Evolutionary conservation across 768 basidiomycete species (phyloP), one percentile per base, ranked within the genome.

Genomic region (Dentipellis sp.): DNA sequence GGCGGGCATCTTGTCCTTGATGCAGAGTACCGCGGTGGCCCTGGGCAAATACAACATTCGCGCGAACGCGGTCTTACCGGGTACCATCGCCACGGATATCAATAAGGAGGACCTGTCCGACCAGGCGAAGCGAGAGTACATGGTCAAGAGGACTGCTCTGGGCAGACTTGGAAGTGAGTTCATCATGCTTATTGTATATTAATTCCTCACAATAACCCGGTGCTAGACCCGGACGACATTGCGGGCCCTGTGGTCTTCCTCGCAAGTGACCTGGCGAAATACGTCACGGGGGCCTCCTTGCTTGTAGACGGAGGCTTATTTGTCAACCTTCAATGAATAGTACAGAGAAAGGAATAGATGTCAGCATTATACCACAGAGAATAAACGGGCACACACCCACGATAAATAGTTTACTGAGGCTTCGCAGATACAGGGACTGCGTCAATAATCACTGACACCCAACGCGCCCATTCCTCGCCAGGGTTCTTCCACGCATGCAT

Each of bases 1-100:
- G 65, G 88, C 88, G 2, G 86, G 84, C 1, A 81, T 90, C 52
- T 77, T 86, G 46, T 84, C 82, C 29, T 68, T 91, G 60, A 91
- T 89, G 87, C 85, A 89, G 68, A 84, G 82, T 58, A 85, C 83
- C 62, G 86, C 88, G 4, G 80, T 88, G 45, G 86, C 88, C 3
- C 72, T 89, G 22, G 86, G 86, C n/a, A 83, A 85, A 59, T 80
- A 86, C 67, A 79, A 80, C 50, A 90, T 90, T 60, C 78, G 88
- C 38, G 86, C 81, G 40, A 84, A 85, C 63, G 81, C 83, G 3
- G 69, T 85, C 52, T 75, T 88, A n/a, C 86, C 87, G 12, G 86
- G 87, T 9, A 88, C 88, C 2, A 84, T 89, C 60, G 83, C 77
- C 42, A 91, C 88, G 17, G 78, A 83, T 60, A 88, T 88, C 69